Base-by-base conservation (phyloP, 768 basidiomycete species). In the Tulasnella sp. region DNA sequence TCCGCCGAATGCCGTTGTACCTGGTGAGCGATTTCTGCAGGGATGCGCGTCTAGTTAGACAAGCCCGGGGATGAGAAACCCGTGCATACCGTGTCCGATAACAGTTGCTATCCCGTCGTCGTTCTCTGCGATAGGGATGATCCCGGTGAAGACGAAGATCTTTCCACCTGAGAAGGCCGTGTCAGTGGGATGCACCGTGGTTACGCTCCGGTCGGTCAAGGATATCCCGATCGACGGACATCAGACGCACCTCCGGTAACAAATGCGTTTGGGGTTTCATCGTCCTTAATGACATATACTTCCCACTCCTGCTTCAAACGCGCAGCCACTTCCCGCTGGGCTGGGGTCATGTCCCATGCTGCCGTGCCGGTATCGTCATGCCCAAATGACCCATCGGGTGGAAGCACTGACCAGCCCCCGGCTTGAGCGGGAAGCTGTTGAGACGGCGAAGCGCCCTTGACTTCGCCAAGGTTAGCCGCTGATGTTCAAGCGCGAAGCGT, bases 101-200 rank as follows among this genome's bases (percentile, higher is more conserved):
- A 97, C 89, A 19, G 89, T 89, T 0, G 95, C 92, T 0, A 98
- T 81, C 0, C 92, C 93, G 76, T 90, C 85, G 75, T 94, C 92
- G 74, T 93, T 88, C 74, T 81, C 82, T 62, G 88, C 89, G 6
- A 95, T 81, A 0, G 91, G 92, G 3, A 97, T 79, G 40, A 97
- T 92, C 0, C 95, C 95, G 0, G 93, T 94, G 77, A 92, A 96
- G 11, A 98, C 91, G 37, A 94, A 85, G 69, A 97, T 88, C 66
- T 89, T 84, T 12, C 82, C 81, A 0, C 90, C 90, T 88, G 76
- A 34, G 3, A 74, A 42, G 36, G 34, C 22, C 17, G 71, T 16
- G 41, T 68, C 22, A 59, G 16, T 66, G 41, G 42, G 42, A 17
- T 22, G 29, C n/a, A n/a, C n/a, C n/a, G n/a, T n/a, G 34, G 37